Percentiles rank a stretch among this genome's conserved stretches.
Conservation (phyloP, 2,329 filamentous ascomycete genomes). For the Botrytis deweyae region DNA sequence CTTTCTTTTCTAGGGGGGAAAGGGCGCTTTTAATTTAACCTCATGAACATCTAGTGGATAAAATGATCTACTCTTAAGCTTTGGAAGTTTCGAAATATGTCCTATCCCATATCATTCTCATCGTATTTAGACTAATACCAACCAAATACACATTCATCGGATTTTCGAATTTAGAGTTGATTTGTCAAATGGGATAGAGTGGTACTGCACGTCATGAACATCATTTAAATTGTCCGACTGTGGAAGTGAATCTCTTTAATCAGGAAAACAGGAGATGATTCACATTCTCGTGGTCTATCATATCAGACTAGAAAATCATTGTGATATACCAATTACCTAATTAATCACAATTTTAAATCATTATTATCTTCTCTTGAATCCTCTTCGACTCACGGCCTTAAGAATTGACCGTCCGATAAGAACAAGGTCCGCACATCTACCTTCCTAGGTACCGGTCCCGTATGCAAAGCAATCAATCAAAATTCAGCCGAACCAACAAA, state of each 20-base stretch:
- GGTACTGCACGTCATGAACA: neutral
- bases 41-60: neutral
- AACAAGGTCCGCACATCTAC: neutral
- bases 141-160: neutral
- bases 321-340: neutral
- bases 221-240: neutral
- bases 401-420: neutral
- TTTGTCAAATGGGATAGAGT: neutral
- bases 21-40: slow-evolving; percentile 2
- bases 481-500: neutral
- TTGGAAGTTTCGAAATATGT: slow-evolving; percentile 15
- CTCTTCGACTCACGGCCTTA: neutral
- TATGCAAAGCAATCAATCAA: neutral
- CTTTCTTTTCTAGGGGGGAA: neutral
- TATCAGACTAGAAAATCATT: neutral
- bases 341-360: neutral
- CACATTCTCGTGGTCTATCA: neutral
- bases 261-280: neutral
- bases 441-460: too few species aligned
- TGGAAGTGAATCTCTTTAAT: neutral
- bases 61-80: slow-evolving; percentile 3
- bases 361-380: neutral
- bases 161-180: neutral
- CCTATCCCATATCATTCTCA: neutral
- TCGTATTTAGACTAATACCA: neutral